A percentile compares a stretch with the other conserved stretches of the same genome.
These are phyloP conservation scores for Psidium friedrichsthalianum DNA, from an alignment of 345 rosid genomes.

Conservation along the genomic window DNA sequence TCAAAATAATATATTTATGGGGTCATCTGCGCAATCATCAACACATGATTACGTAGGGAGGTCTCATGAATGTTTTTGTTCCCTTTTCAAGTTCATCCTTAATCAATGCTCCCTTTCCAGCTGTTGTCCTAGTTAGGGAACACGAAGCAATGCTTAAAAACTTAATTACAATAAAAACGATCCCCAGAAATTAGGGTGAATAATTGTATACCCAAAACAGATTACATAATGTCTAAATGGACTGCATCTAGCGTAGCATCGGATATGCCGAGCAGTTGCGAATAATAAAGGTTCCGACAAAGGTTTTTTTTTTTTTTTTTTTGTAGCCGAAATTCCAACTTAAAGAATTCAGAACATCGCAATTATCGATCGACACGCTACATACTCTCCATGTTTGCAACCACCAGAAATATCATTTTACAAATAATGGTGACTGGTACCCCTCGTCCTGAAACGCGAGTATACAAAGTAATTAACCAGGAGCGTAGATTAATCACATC, in stretches of 20 bases:
- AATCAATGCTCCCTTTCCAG: background rate
- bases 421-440: too few species aligned
- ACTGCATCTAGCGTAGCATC: background rate
- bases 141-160: background rate
- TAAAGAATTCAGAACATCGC: background rate
- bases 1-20: background rate
- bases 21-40: background rate
- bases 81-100: background rate
- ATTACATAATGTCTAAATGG: background rate
- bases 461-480: too few species aligned
- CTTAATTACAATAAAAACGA: background rate
- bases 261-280: background rate
- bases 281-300: background rate
- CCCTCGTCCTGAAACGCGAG: too few species aligned
- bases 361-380: background rate
- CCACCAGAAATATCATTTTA: too few species aligned
- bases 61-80: background rate
- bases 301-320: too few species aligned
- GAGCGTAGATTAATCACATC: too few species aligned
- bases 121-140: background rate
- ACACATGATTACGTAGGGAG: background rate
- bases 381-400: too few species aligned
- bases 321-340: background rate
- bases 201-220: background rate
- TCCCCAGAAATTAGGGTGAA: background rate